phyloP scores from a whole-genome alignment of 768 basidiomycete genomes.

The Hypsizygus marmoreus region DNA sequence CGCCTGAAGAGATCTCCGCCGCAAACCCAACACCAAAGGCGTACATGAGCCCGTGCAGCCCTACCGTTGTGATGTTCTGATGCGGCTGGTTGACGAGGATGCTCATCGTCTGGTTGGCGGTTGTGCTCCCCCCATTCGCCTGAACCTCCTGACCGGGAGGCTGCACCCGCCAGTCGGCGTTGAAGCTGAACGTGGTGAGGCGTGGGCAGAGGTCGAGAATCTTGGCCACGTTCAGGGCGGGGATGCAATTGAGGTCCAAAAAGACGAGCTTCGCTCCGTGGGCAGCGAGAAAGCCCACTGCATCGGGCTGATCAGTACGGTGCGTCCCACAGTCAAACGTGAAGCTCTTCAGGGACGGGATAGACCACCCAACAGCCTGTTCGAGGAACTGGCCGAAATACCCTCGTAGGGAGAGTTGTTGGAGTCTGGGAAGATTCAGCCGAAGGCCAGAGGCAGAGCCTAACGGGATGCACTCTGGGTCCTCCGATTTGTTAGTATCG shows the following conservation, averaged over 20 bases:
- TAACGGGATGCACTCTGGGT: slow-evolving; percentile 46
- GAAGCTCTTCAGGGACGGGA: slow-evolving; percentile 61
- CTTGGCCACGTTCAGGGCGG: slow-evolving; percentile 53
- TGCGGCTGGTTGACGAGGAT: slow-evolving; percentile 56
- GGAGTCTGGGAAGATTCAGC: slow-evolving; percentile 54
- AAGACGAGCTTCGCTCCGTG: slow-evolving; percentile 62
- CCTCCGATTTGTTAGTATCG: slow-evolving; percentile 29
- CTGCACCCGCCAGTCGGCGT: slow-evolving; percentile 65
- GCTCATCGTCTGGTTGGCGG: slow-evolving; percentile 32
- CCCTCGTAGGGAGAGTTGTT: slow-evolving; percentile 65
- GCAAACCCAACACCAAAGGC: slow-evolving; percentile 69
- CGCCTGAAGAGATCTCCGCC: slow-evolving; percentile 39
- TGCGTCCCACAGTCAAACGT: slow-evolving; percentile 54
- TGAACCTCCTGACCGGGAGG: slow-evolving; percentile 14
- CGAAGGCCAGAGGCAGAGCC: slow-evolving; percentile 63
- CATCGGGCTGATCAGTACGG: slow-evolving; percentile 56
- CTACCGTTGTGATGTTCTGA: slow-evolving; percentile 57
- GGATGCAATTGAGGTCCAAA: slow-evolving; percentile 67
- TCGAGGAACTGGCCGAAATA: slow-evolving; percentile 67
- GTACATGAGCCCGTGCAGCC: slow-evolving; percentile 66
- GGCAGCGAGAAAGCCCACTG: slow-evolving; percentile 54
- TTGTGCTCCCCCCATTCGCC: slow-evolving; percentile 14
- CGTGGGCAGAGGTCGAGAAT: slow-evolving; percentile 67
- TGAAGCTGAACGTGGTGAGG: slow-evolving; percentile 68
- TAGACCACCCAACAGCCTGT: slow-evolving; percentile 64